These are phyloP conservation scores for Xylariaceae sp. DNA, from an alignment of 2,329 filamentous ascomycete genomes.

Conservation along the genomic window DNA sequence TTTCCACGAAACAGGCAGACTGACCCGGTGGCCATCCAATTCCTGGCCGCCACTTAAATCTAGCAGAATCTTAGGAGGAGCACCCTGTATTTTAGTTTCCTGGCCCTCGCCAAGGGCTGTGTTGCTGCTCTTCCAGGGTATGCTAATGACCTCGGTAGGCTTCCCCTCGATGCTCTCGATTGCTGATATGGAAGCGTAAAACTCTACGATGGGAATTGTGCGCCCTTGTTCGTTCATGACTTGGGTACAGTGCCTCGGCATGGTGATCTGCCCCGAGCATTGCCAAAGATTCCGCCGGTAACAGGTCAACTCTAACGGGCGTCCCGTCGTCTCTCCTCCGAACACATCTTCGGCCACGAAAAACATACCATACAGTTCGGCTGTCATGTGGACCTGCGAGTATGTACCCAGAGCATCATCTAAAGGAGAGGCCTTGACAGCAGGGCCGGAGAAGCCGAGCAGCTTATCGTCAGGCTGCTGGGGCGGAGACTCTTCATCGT, in stretches of 20 bases:
- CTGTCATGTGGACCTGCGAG: constrained; percentile 62
- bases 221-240: constrained; percentile 71
- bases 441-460: constrained; percentile 66
- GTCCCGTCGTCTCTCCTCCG: constrained; percentile 51
- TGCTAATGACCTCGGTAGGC: constrained; percentile 87
- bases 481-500: constrained; percentile 45
- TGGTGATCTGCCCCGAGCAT: constrained; percentile 79
- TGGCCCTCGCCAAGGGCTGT: constrained; percentile 44
- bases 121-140: constrained; percentile 85
- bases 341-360: constrained; percentile 81
- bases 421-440: constrained; percentile 57
- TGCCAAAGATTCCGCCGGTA: constrained; percentile 94
- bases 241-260: constrained; percentile 69
- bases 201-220: constrained; percentile 69
- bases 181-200: constrained; percentile 78
- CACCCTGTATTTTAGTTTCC: constrained; percentile 46
- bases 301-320: constrained; percentile 81
- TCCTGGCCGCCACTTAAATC: constrained; percentile 58
- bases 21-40: constrained; percentile 74
- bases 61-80: constrained; percentile 52
- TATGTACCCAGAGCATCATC: constrained; percentile 59
- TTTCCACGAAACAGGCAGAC: constrained; percentile 87
- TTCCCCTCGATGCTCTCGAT: constrained; percentile 92
- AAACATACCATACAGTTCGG: constrained; percentile 84
- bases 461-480: constrained; percentile 64